These are phyloP conservation scores for Chondrus crispus DNA, from an alignment of 23 red algal genomes.

Conservation along the genomic window DNA sequence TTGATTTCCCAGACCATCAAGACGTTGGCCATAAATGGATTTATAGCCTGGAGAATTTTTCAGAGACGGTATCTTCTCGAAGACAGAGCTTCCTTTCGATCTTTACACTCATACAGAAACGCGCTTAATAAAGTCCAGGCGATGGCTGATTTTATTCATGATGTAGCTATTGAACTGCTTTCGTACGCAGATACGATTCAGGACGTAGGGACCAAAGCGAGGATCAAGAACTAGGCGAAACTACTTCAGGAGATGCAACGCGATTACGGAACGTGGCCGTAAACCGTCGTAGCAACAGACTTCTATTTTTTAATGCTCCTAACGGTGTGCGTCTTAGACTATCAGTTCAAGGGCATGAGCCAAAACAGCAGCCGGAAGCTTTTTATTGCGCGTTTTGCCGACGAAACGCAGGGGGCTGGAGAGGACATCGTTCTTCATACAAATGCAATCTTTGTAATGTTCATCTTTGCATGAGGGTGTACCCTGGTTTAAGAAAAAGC, in stretches of 20 bases:
- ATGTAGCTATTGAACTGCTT: not conserved
- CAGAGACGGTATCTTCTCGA: not conserved
- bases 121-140: not conserved
- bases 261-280: not conserved
- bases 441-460: not conserved
- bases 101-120: not conserved
- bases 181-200: not conserved
- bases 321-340: not conserved
- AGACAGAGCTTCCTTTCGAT: not conserved
- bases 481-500: not conserved
- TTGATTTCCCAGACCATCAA: not conserved
- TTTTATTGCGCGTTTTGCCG: not conserved
- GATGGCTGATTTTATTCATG: constrained; percentile 3
- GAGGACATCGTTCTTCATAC: not conserved
- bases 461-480: not conserved
- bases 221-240: no score
- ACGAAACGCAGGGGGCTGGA: not conserved
- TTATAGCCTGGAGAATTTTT: not conserved
- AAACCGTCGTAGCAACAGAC: not conserved
- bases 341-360: not conserved
- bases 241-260: not conserved
- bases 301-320: not conserved
- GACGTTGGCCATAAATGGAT: not conserved
- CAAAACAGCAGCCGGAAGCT: not conserved
- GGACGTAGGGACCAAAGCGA: no score